Percentiles rank a stretch among this genome's conserved stretches.
These are phyloP conservation scores for Colletotrichum sp. DNA, from an alignment of 2,329 filamentous ascomycete genomes.

Conservation along the genomic window DNA sequence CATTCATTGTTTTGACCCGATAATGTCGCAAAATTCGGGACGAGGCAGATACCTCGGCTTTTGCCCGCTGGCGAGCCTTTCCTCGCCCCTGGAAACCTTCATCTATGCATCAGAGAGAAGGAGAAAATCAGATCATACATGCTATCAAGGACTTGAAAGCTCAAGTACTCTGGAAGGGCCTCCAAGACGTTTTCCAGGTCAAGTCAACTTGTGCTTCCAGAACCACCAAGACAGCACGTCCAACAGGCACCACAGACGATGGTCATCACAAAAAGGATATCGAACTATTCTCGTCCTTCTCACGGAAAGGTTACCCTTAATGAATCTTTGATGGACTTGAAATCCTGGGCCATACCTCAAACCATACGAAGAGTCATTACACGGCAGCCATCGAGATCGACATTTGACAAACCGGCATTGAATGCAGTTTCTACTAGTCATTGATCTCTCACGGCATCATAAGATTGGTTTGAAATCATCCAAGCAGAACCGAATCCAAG, in stretches of 20 bases:
- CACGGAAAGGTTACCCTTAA: background rate
- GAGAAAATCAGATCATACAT: fast-evolving
- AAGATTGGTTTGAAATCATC: background rate
- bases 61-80: fast-evolving
- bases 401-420: fast-evolving
- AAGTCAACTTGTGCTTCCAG: background rate
- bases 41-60: background rate
- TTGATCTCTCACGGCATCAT: background rate
- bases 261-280: background rate
- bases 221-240: fast-evolving
- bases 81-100: background rate
- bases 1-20: background rate
- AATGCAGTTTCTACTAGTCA: background rate
- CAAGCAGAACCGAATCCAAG: too few species aligned
- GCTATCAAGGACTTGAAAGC: background rate
- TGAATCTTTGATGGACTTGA: background rate
- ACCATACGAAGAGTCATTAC: background rate
- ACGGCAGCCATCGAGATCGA: background rate
- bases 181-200: background rate
- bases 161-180: fast-evolving
- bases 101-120: background rate
- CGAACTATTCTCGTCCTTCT: background rate
- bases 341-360: fast-evolving
- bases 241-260: background rate
- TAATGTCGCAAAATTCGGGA: background rate